Conservation (phyloP, 306 rosid species). For the Luffa aegyptiaca region DNA sequence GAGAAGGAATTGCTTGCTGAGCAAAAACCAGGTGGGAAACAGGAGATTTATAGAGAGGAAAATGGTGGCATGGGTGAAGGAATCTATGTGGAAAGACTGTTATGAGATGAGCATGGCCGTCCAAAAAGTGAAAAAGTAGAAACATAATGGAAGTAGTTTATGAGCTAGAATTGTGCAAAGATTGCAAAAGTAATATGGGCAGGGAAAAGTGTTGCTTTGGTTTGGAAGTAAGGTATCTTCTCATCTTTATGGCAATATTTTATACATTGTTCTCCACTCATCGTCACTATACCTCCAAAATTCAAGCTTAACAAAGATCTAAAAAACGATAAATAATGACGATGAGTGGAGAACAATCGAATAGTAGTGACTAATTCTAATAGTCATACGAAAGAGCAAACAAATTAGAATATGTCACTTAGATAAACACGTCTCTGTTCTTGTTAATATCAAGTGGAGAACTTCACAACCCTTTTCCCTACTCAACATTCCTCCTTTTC, state of each 20-base stretch:
- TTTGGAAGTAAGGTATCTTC: conserved; percentile 41
- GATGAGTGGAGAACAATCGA: too few species aligned
- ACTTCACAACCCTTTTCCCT: too few species aligned
- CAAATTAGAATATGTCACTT: too few species aligned
- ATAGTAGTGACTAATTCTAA: too few species aligned
- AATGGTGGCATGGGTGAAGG: conserved; percentile 32
- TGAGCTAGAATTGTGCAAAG: neutral
- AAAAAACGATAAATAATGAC: too few species aligned
- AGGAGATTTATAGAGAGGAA: conserved; percentile 32
- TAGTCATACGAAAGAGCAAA: too few species aligned
- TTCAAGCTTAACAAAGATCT: too few species aligned
- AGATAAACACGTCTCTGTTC: too few species aligned
- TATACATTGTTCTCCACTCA: neutral
- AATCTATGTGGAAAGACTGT: conserved; percentile 43
- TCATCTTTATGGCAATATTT: conserved; percentile 6
- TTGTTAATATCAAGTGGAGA: too few species aligned
- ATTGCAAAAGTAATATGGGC: neutral
- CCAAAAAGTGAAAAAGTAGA: conserved; percentile 52
- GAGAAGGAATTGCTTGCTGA: neutral
- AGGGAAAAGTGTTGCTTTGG: neutral
- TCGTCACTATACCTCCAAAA: neutral
- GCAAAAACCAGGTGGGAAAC: neutral
- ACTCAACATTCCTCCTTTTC: too few species aligned
- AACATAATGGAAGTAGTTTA: neutral
- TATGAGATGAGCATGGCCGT: conserved; percentile 41